These are phyloP conservation scores for Amylostereum areolatum DNA, from an alignment of 1,284 basidiomycete genomes.

Conservation along the genomic window DNA sequence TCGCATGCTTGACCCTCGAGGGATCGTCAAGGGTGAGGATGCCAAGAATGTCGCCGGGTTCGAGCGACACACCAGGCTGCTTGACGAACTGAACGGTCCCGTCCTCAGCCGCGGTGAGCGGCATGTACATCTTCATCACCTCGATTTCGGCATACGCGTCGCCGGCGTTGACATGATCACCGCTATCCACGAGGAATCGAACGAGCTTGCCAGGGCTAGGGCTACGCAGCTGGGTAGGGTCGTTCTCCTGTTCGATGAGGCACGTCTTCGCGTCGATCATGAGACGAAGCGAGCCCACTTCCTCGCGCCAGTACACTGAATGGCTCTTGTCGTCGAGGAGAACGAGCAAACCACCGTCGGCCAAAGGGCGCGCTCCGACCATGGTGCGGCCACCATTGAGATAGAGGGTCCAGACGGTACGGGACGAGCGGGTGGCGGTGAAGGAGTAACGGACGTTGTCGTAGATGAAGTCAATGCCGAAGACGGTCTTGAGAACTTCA, in stretches of 20 bases:
- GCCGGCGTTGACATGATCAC: slow-evolving; percentile 94
- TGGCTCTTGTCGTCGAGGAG: slow-evolving; percentile 92
- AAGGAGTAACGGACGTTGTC: slow-evolving; percentile 95
- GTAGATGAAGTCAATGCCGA: slow-evolving; percentile 97
- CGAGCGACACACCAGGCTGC: slow-evolving; percentile 93
- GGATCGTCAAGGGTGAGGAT: slow-evolving; percentile 97
- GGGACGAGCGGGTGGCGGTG: slow-evolving; percentile 89
- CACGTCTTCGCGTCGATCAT: slow-evolving; percentile 98
- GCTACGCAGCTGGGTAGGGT: slow-evolving; percentile 94
- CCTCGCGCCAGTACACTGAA: slow-evolving; percentile 97
- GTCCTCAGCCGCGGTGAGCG: slow-evolving; percentile 92
- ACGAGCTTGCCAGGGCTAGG: slow-evolving; percentile 97
- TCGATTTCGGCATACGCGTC: slow-evolving; percentile 99
- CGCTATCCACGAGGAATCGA: slow-evolving; percentile 92
- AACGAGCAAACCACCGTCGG: slow-evolving; percentile 93
- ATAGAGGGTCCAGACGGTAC: slow-evolving; percentile 88
- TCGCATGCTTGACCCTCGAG: slow-evolving; percentile 94
- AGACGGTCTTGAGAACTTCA: slow-evolving; percentile 94
- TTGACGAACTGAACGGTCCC: slow-evolving; percentile 97
- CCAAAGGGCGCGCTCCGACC: slow-evolving; percentile 86
- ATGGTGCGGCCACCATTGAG: slow-evolving; percentile 91
- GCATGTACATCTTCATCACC: slow-evolving; percentile 99
- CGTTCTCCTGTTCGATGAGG: slow-evolving; percentile 98
- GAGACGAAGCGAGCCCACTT: slow-evolving; percentile 90
- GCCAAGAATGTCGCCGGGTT: slow-evolving; percentile 97